Evolutionary conservation across 1,284 basidiomycete genomes (phyloP).

Genomic region (Kalmanozyma brasiliensis): DNA sequence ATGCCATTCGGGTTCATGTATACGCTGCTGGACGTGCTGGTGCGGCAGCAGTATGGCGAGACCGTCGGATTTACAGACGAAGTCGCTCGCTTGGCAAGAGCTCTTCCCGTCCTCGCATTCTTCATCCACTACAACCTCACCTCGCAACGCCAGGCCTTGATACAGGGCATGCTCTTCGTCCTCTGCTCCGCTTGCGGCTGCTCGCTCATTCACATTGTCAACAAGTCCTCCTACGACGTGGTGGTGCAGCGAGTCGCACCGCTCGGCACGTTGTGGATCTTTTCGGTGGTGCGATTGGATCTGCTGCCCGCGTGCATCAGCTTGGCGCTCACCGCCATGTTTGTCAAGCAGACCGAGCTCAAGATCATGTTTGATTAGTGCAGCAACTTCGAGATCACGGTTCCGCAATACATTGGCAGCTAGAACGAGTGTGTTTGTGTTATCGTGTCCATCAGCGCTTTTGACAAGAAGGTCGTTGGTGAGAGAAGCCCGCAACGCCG

Average conservation of each 20-base stretch:
- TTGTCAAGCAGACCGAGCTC: slow-evolving; percentile 27
- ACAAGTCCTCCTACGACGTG: slow-evolving; percentile 58
- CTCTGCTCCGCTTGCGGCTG: slow-evolving; percentile 46
- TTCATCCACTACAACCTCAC: slow-evolving; percentile 53
- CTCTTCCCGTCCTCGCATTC: slow-evolving; percentile 53
- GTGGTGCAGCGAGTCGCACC: slow-evolving; percentile 66
- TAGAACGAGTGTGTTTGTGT: neutral
- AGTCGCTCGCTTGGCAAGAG: slow-evolving; percentile 27
- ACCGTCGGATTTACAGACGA: slow-evolving; percentile 48
- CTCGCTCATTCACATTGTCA: slow-evolving; percentile 58
- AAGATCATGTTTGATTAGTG: slow-evolving; percentile 38
- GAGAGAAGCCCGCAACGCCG: too few relatives aligned
- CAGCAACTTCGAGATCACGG: too few relatives aligned
- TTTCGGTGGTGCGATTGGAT: slow-evolving; percentile 65
- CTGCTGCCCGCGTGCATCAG: slow-evolving; percentile 58
- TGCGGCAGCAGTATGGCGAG: slow-evolving; percentile 65
- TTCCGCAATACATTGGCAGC: too few relatives aligned
- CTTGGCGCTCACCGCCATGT: slow-evolving; percentile 58
- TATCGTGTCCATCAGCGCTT: too few relatives aligned
- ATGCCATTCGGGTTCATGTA: slow-evolving; percentile 65
- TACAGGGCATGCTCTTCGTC: slow-evolving; percentile 42
- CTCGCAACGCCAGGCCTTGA: slow-evolving; percentile 36
- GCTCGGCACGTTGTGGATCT: slow-evolving; percentile 68
- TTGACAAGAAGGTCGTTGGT: too few relatives aligned
- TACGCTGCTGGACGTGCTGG: slow-evolving; percentile 62